Evolutionary conservation across 208 protist species (phyloP).

Genomic region (Tritrichomonas foetus): DNA sequence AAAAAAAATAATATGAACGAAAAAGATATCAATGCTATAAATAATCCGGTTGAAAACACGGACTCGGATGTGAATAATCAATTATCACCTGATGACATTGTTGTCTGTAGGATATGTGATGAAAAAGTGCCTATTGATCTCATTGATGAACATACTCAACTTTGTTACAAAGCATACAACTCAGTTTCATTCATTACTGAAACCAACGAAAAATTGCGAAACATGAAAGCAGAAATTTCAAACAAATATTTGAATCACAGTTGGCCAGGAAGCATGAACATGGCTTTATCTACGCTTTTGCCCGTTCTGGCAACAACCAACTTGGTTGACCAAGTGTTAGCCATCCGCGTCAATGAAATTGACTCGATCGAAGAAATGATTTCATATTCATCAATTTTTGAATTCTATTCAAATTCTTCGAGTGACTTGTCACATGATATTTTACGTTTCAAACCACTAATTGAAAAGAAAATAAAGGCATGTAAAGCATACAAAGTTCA

Average conservation of each 20-base stretch:
- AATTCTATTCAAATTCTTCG: too few relatives aligned
- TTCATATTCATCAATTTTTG: too few relatives aligned
- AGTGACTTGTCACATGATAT: too few relatives aligned
- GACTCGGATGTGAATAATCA: too few relatives aligned
- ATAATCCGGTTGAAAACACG: too few relatives aligned
- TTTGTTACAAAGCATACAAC: not conserved
- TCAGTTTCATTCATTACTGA: not conserved
- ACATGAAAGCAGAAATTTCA: not conserved
- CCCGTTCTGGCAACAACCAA: not conserved
- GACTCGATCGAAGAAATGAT: not conserved
- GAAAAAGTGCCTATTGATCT: not conserved
- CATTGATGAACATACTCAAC: not conserved
- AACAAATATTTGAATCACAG: not conserved
- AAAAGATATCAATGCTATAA: too few relatives aligned
- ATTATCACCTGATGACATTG: too few relatives aligned
- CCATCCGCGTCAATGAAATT: not conserved
- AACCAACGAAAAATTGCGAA: not conserved
- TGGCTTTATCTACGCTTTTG: not conserved
- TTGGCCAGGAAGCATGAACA: not conserved
- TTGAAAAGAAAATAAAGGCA: too few relatives aligned
- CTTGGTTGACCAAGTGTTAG: not conserved
- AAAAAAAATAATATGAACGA: too few relatives aligned
- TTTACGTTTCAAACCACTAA: too few relatives aligned
- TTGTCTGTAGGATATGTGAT: conserved; percentile 31
- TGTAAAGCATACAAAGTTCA: too few relatives aligned